phyloP scores from a whole-genome alignment of 345 rosid genomes.

The Xanthoceras sorbifolium region DNA sequence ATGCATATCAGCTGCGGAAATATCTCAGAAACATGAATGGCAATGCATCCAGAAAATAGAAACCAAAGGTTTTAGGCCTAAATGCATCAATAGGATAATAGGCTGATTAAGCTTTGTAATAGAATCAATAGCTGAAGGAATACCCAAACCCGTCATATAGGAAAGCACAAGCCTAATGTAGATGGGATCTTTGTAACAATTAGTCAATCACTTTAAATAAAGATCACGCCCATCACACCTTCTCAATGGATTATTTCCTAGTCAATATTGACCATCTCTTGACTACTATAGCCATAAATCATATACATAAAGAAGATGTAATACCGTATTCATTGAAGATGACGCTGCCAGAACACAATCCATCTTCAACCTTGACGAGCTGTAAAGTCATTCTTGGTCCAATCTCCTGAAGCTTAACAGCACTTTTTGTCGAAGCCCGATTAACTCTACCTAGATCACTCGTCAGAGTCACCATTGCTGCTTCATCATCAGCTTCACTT shows the following conservation, averaged over 20 bases:
- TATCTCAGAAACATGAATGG: not conserved
- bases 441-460: conserved; percentile 80
- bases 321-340: conserved; percentile 69
- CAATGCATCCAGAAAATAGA: too few relatives aligned
- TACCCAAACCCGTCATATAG: not conserved
- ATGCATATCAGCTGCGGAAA: not conserved
- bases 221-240: not conserved
- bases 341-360: conserved; percentile 42
- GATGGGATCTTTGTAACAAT: too few relatives aligned
- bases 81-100: not conserved
- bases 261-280: not conserved
- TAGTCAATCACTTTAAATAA: too few relatives aligned
- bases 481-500: conserved; percentile 96
- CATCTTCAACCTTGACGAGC: conserved; percentile 77
- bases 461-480: conserved; percentile 78
- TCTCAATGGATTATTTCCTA: not conserved
- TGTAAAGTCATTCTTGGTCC: conserved; percentile 96
- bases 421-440: conserved; percentile 69
- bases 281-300: too few relatives aligned
- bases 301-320: not conserved
- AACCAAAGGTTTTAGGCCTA: too few relatives aligned
- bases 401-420: conserved; percentile 88
- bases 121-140: not conserved
- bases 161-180: not conserved
- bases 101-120: not conserved